Conservation (phyloP, 2,329 filamentous ascomycete genomes). For the Elsinoe australis region DNA sequence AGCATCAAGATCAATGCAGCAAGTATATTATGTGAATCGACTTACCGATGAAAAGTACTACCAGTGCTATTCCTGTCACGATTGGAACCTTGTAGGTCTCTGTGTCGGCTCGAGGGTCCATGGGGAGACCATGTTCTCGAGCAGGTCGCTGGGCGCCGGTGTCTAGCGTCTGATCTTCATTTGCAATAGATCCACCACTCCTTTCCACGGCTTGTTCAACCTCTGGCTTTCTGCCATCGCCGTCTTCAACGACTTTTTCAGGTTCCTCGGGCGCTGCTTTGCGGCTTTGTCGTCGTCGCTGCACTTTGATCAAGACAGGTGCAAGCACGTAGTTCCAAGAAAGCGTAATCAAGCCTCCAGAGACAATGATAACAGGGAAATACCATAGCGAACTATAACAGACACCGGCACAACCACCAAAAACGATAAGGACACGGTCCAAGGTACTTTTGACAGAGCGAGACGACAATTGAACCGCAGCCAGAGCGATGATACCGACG, state of each 20-base stretch:
- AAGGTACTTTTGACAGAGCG: constrained; percentile 60
- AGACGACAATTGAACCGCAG: constrained; percentile 56
- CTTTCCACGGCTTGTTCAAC: not conserved
- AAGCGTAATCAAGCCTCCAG: constrained; percentile 47
- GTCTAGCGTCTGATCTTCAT: no score
- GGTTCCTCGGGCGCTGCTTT: constrained; percentile 1
- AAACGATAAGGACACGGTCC: constrained; percentile 56
- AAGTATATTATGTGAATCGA: no score
- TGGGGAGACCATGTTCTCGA: not conserved
- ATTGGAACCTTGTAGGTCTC: constrained; percentile 3
- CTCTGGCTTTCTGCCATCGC: not conserved
- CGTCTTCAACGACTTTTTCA: not conserved
- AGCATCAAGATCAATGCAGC: no score
- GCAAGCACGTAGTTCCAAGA: constrained; percentile 43
- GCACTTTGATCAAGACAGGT: not conserved
- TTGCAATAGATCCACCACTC: no score
- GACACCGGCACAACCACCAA: constrained; percentile 55
- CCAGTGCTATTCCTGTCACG: not conserved
- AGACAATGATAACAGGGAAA: constrained; percentile 57
- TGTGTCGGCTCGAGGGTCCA: not conserved
- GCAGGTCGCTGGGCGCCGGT: not conserved
- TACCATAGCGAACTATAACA: constrained; percentile 70
- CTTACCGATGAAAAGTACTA: not conserved
- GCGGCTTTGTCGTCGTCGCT: not conserved
- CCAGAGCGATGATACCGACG: constrained; percentile 63